phyloP scores from a whole-genome alignment of 2,329 filamentous ascomycete species.

The Apiospora marii region DNA sequence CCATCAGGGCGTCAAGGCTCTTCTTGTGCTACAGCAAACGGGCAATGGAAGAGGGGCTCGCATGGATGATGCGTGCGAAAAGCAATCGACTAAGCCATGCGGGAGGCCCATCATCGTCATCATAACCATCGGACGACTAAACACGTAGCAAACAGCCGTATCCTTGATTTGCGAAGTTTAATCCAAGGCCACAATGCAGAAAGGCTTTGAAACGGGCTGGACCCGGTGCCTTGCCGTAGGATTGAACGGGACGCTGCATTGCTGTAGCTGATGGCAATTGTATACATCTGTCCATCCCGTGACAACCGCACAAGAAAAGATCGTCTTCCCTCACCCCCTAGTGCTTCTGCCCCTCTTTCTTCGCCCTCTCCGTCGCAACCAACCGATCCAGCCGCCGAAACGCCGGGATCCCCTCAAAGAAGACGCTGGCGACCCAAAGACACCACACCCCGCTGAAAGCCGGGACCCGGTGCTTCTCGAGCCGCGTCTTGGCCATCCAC shows the following conservation, averaged over 20 bases:
- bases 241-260: not conserved
- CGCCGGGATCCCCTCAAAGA: conserved; percentile 61
- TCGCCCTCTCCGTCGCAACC: conserved; percentile 52
- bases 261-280: not conserved
- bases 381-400: conserved; percentile 60
- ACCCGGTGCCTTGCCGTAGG: not conserved
- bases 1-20: not conserved
- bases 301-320: not conserved
- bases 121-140: not conserved
- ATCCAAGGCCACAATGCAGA: not conserved
- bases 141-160: not conserved
- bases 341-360: conserved; percentile 52
- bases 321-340: conserved; percentile 30
- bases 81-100: conserved; percentile 1
- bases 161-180: not conserved
- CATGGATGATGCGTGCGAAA: not conserved
- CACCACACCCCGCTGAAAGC: conserved; percentile 58
- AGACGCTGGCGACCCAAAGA: conserved; percentile 60
- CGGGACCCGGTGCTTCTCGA: conserved; percentile 57
- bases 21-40: not conserved
- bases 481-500: conserved; percentile 56
- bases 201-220: not conserved
- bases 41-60: not conserved
- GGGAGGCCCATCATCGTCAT: not conserved
- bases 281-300: not conserved